Conservation (phyloP, 345 rosid genomes). For the Physaria fendleri region DNA sequence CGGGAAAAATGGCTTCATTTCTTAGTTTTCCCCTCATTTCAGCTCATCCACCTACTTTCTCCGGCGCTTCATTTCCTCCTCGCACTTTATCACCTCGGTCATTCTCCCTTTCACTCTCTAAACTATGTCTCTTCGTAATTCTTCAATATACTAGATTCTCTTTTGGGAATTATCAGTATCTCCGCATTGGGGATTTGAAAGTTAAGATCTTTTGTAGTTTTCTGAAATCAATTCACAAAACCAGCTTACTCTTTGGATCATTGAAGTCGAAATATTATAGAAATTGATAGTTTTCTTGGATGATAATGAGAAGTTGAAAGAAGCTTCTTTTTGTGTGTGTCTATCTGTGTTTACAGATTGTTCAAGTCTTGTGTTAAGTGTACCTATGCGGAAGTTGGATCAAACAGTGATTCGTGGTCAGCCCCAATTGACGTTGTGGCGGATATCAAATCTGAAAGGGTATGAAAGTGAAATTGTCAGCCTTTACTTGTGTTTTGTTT, state of each 20-base stretch:
- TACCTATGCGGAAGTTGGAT: constrained; percentile 51
- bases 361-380: constrained; percentile 56
- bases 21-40: constrained; percentile 20
- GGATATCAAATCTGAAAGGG: constrained; percentile 68
- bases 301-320: neutral
- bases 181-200: neutral
- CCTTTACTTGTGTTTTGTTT: neutral
- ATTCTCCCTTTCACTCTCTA: neutral
- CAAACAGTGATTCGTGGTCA: constrained; percentile 36
- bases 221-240: neutral
- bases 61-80: constrained; percentile 28
- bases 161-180: neutral
- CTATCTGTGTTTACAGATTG: constrained; percentile 29
- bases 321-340: neutral
- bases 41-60: constrained; percentile 19
- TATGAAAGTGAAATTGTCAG: constrained; percentile 16
- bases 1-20: constrained; percentile 28
- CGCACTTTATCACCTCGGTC: constrained; percentile 33
- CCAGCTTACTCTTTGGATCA: neutral
- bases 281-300: neutral
- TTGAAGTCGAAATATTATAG: neutral
- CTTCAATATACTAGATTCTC: neutral
- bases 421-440: constrained; percentile 75
- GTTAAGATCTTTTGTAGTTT: neutral
- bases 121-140: neutral